phyloP scores from a whole-genome alignment of 169 alveolate species.

The Plasmodium coatneyi region DNA sequence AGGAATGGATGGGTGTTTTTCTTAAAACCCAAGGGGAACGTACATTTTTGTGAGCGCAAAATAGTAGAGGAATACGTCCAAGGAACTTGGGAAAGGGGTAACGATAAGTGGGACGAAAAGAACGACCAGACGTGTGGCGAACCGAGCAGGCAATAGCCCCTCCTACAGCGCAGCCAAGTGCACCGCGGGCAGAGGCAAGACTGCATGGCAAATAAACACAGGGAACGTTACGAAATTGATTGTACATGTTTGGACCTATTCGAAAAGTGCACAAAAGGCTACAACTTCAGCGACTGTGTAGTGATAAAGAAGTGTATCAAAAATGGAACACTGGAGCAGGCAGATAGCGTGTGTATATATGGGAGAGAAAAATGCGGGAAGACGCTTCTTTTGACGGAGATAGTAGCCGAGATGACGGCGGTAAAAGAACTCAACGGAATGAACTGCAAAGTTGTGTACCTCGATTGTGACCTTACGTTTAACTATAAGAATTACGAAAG shows the following conservation, averaged over 20 bases:
- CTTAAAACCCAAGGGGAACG: background rate
- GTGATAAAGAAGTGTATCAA: conserved; percentile 52
- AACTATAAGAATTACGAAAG: conserved; percentile 55
- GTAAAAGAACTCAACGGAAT: conserved; percentile 64
- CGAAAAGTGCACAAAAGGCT: conserved; percentile 16
- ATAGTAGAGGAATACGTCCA: background rate
- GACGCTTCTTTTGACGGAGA: conserved; percentile 50
- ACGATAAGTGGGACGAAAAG: background rate
- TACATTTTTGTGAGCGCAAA: background rate
- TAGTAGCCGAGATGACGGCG: conserved; percentile 67
- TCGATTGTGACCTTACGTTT: conserved; percentile 66
- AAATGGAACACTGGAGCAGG: conserved; percentile 36
- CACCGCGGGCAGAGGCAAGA: background rate
- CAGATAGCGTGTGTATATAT: conserved; percentile 73
- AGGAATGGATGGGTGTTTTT: background rate
- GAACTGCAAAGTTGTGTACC: conserved; percentile 63
- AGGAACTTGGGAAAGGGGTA: background rate
- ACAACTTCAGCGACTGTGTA: conserved; percentile 37
- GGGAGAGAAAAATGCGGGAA: conserved; percentile 72
- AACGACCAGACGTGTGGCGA: background rate
- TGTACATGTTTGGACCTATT: conserved; percentile 67
- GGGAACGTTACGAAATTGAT: conserved; percentile 28
- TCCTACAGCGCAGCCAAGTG: background rate
- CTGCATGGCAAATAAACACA: conserved; percentile 40
- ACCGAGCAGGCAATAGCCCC: background rate